These are phyloP conservation scores for Aspergillus sojae DNA, from an alignment of 2,329 filamentous ascomycete species.

Conservation along the genomic window DNA sequence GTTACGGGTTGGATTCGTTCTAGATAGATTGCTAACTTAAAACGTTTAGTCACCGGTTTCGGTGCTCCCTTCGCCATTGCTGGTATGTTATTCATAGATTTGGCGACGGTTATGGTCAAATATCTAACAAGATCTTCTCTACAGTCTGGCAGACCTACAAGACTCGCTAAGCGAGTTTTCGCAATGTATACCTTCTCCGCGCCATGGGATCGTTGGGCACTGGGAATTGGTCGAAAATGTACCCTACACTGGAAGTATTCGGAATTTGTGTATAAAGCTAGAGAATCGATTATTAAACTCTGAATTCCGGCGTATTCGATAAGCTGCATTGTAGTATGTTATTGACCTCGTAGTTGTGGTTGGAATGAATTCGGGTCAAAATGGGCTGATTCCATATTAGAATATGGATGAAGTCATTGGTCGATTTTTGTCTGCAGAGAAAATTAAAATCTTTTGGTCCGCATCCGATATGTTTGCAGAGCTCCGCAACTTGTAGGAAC, in stretches of 20 bases:
- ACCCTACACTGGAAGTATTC: conserved; percentile 26
- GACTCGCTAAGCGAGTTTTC: conserved; percentile 48
- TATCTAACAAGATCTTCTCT: conserved; percentile 28
- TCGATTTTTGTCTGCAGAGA: conserved; percentile 33
- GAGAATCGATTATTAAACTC: conserved; percentile 33
- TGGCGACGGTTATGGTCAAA: background rate
- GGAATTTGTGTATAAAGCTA: conserved; percentile 45
- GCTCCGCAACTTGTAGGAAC: background rate
- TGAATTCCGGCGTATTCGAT: conserved; percentile 16
- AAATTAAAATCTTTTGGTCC: conserved; percentile 43
- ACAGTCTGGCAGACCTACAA: conserved; percentile 70
- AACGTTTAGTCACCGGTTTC: conserved; percentile 58
- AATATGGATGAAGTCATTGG: conserved; percentile 50
- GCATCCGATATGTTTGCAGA: conserved; percentile 27
- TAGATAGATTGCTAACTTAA: conserved; percentile 40
- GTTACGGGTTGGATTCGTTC: background rate
- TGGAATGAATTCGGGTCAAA: conserved; percentile 16
- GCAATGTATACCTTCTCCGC: conserved; percentile 17
- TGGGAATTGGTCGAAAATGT: conserved; percentile 25
- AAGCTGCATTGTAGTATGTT: background rate
- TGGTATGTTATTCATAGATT: conserved; percentile 51
- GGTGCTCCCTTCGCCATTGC: conserved; percentile 63
- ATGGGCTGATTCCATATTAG: conserved; percentile 27
- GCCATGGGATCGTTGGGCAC: conserved; percentile 23
- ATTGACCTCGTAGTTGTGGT: conserved; percentile 11